Evolutionary conservation across 2,329 filamentous ascomycete species (phyloP).

Genomic region (Cercospora sp.): DNA sequence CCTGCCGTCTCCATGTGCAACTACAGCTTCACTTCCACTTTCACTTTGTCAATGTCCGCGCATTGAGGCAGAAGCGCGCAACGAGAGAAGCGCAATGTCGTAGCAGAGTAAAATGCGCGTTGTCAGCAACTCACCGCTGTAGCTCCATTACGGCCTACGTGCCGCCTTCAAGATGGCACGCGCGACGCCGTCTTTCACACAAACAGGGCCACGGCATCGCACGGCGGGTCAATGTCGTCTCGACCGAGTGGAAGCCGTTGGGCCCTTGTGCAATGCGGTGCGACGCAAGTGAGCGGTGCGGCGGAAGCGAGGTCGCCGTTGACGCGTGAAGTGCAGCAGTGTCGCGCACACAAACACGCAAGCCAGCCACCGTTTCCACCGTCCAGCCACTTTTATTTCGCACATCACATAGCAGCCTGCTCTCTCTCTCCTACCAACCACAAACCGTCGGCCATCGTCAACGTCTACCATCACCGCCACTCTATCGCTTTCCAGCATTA

Average conservation of each 20-base stretch:
- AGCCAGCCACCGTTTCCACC: neutral
- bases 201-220: neutral
- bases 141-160: neutral
- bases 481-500: constrained; percentile 16
- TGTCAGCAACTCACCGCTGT: neutral
- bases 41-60: neutral
- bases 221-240: neutral
- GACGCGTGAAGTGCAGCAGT: neutral
- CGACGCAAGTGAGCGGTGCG: neutral
- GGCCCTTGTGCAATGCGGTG: neutral
- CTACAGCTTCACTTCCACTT: neutral
- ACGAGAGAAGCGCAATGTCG: neutral
- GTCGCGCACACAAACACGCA: neutral
- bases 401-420: neutral
- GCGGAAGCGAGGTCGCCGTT: neutral
- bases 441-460: neutral
- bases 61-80: neutral
- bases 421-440: neutral
- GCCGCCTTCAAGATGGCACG: neutral
- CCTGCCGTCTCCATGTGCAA: neutral
- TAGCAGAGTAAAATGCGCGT: neutral
- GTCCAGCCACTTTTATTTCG: neutral
- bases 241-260: neutral
- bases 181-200: constrained; percentile 3
- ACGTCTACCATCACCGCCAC: constrained; percentile 4